These are phyloP conservation scores for Actinidia chinensis DNA, from an alignment of 179 eudicot genomes.

Conservation along the genomic window DNA sequence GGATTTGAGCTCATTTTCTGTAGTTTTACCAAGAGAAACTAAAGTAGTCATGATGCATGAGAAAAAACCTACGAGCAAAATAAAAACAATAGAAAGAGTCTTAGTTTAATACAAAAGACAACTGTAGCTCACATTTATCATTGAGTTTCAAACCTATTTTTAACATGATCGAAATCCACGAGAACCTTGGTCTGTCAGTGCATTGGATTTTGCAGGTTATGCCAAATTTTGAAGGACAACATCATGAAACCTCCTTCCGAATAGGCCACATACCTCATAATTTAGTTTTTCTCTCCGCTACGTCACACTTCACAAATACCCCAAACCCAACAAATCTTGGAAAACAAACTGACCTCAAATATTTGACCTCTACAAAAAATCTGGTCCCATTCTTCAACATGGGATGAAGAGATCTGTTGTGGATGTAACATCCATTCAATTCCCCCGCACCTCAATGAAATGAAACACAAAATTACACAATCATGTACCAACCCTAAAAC, in stretches of 20 bases:
- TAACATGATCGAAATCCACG: constrained; percentile 83
- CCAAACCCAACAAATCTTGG: no score
- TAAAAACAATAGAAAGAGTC: not conserved
- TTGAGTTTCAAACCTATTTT: constrained; percentile 79
- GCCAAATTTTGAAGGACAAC: constrained; percentile 12
- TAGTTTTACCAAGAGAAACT: constrained; percentile 42
- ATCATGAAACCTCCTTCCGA: not conserved
- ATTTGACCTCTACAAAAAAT: no score
- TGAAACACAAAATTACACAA: no score
- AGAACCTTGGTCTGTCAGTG: constrained; percentile 74
- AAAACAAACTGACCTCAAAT: no score
- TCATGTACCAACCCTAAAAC: no score
- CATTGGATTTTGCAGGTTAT: constrained; percentile 70
- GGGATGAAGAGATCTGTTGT: no score
- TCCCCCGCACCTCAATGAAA: no score
- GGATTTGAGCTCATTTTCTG: constrained; percentile 82
- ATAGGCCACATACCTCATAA: no score
- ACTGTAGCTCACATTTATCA: constrained; percentile 69
- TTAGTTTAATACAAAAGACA: constrained; percentile 4
- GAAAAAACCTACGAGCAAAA: not conserved
- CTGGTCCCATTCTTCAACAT: no score
- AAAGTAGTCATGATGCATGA: constrained; percentile 11
- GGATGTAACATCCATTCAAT: no score
- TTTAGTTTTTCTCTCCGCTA: no score
- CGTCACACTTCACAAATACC: no score